Evolutionary conservation across 1,284 basidiomycete species (phyloP), one percentile per base, ranked within the genome.

Genomic region (Puccinia novopanici): DNA sequence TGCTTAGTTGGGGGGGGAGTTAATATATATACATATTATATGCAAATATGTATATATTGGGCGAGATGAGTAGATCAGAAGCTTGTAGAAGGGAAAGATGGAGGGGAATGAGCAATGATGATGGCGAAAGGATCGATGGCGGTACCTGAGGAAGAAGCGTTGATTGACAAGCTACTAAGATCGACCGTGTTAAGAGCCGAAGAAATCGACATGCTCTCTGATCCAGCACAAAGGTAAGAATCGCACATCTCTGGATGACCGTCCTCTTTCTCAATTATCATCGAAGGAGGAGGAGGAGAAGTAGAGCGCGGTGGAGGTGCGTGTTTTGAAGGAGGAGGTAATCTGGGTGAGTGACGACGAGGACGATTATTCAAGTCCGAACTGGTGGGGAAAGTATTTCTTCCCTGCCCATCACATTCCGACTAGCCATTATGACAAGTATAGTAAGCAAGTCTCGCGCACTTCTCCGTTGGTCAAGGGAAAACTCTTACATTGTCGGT

Each of bases 61-160:
- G 17, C 13, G 37, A 42, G 61, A 2, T 34, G 22, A 2, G 8
- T 40, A 12, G 8, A 1, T 19, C 24, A 22, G 37, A 42, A 15
- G 30, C 15, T 8, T 13, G 5, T 22, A 42, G n/a, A 48, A 13
- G 63, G n/a, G 8, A 45, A 40, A 52, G 48, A 54, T 24, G 19
- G 45, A 34, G 48, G 34, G 22, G 68, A 52, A 71, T 50, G n/a
- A 50, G 67, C 42, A 50, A 50, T n/a, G 24, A 71, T 52, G 48
- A 54, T 71, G 15, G 3, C 3, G 30, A 24, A 71, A 71, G 68
- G 68, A 52, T 71, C 68, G 68, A 71, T 50, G 48, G 48, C 68
- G 63, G 63, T 67, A 67, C 63, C 63, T 67, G 63, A 67, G 12
- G 63, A 24, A 22, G 63, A 37, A 52, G 68, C 45, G 22, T 52